Percentiles rank a stretch among this genome's conserved stretches.
Evolutionary conservation across 306 rosid genomes (phyloP).

Genomic region (Quercus wislizeni): DNA sequence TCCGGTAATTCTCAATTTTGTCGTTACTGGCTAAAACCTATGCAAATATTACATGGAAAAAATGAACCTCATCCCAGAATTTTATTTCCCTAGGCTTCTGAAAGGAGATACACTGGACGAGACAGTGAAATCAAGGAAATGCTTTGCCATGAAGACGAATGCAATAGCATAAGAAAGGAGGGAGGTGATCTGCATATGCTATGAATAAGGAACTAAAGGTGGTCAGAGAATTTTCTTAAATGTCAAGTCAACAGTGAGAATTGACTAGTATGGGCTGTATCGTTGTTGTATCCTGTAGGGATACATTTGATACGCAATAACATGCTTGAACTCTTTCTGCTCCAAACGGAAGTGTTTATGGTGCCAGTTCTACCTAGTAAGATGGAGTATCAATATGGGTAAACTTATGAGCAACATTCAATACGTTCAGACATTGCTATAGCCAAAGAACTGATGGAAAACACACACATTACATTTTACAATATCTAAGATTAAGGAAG

Average conservation of each 20-base stretch:
- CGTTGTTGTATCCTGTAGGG: not conserved
- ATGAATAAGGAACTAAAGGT: not conserved
- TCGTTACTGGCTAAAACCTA: not conserved
- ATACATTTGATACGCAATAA: not conserved
- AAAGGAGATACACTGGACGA: not conserved
- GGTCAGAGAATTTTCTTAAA: not conserved
- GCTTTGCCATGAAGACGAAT: not conserved
- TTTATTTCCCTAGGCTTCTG: not conserved
- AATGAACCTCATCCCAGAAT: not conserved
- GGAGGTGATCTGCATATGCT: not conserved
- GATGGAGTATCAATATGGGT: not conserved
- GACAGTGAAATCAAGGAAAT: conserved; percentile 7
- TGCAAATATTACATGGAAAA: not conserved
- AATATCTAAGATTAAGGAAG: not conserved
- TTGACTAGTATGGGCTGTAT: not conserved
- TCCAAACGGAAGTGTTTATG: not conserved
- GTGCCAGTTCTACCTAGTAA: not conserved
- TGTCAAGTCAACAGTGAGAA: not conserved
- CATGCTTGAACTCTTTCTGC: not conserved
- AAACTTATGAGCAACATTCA: not conserved
- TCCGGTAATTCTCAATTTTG: not conserved
- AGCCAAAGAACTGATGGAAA: not conserved
- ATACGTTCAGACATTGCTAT: not conserved
- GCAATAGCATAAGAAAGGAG: not conserved
- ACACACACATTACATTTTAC: not conserved